Evolutionary conservation across 306 rosid species (phyloP), one percentile per base, ranked within the genome.

Genomic region (Hylodesmum podocarpum): DNA sequence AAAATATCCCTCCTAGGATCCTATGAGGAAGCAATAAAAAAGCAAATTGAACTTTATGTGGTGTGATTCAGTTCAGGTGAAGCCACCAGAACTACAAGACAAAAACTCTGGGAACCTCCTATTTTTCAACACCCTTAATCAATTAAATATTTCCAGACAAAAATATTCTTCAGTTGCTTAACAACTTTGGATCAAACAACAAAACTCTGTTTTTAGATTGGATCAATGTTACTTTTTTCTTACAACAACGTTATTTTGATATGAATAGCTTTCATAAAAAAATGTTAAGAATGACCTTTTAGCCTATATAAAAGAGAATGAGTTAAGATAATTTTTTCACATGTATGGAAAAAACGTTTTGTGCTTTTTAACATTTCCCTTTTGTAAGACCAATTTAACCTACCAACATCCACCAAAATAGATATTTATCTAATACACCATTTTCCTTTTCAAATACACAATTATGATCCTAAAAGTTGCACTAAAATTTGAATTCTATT

Each of bases 1-100:
- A 14, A n/a, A n/a, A n/a, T n/a, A n/a, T n/a, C 31, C 19, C 34
- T 51, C 10, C 29, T 69, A 69, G 71, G 77, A 78, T 59, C 64
- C 82, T 19, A 78, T 43, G 62, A 77, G 36, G 41, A 19, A 40
- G 41, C 18, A 19, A 41, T 29, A 64, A 5, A 64, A 66, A 39
- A 54, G 6, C 31, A 12, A 50, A 37, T 76, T 16, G 11, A n/a
- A 34, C 3, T 29, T 2, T 29, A 9, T 24, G 10, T 18, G 39
- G 10, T 18, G 39, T 53, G 34, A 10, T 36, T 36, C 49, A 36
- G 75, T 39, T 16, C 40, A 73, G 68, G 43, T 40, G 40, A 41
- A 29, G 70, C 59, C 12, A 41, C 43, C 43, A 77, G 11, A 9
- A 24, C 69, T 77, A 54, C 1, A 29, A 8, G 59, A 58, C 75